phyloP scores from a whole-genome alignment of 2,329 filamentous ascomycete genomes.

The Clonostachys rosea region DNA sequence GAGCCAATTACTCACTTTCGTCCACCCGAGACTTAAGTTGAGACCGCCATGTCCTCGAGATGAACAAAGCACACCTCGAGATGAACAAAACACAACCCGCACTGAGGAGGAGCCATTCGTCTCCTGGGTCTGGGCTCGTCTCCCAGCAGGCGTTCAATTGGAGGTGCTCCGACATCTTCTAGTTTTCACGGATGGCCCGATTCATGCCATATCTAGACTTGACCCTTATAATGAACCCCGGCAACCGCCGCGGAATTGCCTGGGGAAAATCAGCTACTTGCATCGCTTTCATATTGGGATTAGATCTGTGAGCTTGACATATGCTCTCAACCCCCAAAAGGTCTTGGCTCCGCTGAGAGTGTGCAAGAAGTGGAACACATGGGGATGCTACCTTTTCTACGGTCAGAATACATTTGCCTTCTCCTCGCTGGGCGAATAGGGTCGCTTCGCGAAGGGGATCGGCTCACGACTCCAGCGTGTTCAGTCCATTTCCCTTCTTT shows the following conservation, averaged over 20 bases:
- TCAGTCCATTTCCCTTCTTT: conserved; percentile 37
- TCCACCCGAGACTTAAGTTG: background rate
- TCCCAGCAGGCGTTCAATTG: conserved; percentile 20
- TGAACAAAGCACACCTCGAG: background rate
- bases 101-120: no score
- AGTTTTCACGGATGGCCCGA: conserved; percentile 17
- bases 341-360: conserved; percentile 32
- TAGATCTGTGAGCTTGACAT: conserved; percentile 19
- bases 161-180: conserved; percentile 29
- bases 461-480: conserved; percentile 32
- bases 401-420: conserved; percentile 44
- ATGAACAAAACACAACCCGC: background rate
- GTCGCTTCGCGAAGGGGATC: conserved; percentile 38
- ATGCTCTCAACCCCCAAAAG: conserved; percentile 22
- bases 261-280: conserved; percentile 14
- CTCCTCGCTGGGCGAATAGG: conserved; percentile 46
- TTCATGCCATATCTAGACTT: conserved; percentile 40
- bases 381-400: conserved; percentile 39
- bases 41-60: background rate
- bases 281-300: conserved; percentile 31
- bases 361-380: conserved; percentile 29
- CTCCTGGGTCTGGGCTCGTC: background rate
- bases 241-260: conserved; percentile 7
- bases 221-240: conserved; percentile 22
- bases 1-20: background rate